Evolutionary conservation across 1,139 yeast genomes (phyloP), one percentile per base, ranked within the genome.

Genomic region (Zygosaccharomyces pseudobailii): DNA sequence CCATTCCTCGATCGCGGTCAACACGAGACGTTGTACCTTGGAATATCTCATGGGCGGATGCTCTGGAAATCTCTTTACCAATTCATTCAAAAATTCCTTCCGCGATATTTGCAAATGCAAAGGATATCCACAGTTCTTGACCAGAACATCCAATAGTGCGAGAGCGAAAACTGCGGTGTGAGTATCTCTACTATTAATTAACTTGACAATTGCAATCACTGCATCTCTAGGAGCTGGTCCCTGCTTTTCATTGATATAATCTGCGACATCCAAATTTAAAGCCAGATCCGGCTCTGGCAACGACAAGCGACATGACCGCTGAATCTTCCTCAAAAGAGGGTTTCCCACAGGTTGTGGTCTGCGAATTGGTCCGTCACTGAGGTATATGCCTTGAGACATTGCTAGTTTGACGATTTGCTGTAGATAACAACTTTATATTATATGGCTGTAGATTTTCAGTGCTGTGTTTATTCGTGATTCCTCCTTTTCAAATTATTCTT

Each of bases 71-170:
- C 90, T 71, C 59, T 87, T 85, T 30, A 92, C 98, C 63, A 92
- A 76, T 62, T 89, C 96, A 67, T 92, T 92, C 62, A 92, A 74
- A 59, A 92, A 92, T 64, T 92, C 98, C 69, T 92, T 92, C 53
- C 97, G 79, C 6, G 96, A 87, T 46, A 92, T 87, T 70, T 94
- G 98, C 47, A 92, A 74, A 56, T 92, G 98, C 71, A 92, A 82
- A 4, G 98, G 97, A 67, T 90, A 94, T 3, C 98, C 98, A 72
- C 99, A 92, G 69, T 92, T 92, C 71, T 92, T 92, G 46, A 92
- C 98, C 59, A 94, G 74, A 51, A 88, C 89, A 64, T 92, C 99
- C 56, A 92, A 78, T 46, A 74, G 61, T 0, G 78, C 71, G 49
- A 80, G 58, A 0, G 84, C 83, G 53, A 79, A 75, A 34, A 79